Base-by-base conservation (phyloP, 1,284 basidiomycete species). In the Sanghuangporus baumii region DNA sequence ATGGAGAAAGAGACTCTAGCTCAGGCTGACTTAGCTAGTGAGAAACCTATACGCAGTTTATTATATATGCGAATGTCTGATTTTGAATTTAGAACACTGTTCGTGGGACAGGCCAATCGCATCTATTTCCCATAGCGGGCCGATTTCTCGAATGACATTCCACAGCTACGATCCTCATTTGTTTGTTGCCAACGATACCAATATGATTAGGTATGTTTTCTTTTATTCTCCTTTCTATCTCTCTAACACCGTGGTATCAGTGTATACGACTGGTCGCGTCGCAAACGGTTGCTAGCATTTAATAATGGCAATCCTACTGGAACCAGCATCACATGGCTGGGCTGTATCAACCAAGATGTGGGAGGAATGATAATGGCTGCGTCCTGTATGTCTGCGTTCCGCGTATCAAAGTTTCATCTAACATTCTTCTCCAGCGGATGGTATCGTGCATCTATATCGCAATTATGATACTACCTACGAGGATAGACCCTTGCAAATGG, bases 301-400 rank as follows among this genome's bases (percentile, higher is more conserved):
- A 89, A 85, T 70, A 98, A 98, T 68, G 94, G 93, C 51, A 96
- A 96, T 72, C 84, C 90, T 0, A 78, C 78, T 59, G 89, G 90
- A 46, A 92, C 89, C 8, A 88, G 85, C 64, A 93, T 98, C 66
- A 97, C 96, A 0, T 88, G 91, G 1, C 76, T 98, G n/a, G 84
- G 93, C 61, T 89, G 98, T 71, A 93, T 99, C 74, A 98, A 99
- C 73, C 94, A 99, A 75, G 95, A 97, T 65, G 91, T 94, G 11
- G 91, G 94, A 20, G 94, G 94, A 0, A 86, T 98, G 64, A 87
- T 99, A 65, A 77, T 99, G 61, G 89, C 93, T 47, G 94, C 88
- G 7, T 90, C 95, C 60, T 87, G 94, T 94, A 71, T 68, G 84
- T 74, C 60, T 60, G 12, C 18, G 56, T 48, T 2, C 59, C 57